Evolutionary conservation across 345 rosid species (phyloP).

Genomic region (Balakata baccata): DNA sequence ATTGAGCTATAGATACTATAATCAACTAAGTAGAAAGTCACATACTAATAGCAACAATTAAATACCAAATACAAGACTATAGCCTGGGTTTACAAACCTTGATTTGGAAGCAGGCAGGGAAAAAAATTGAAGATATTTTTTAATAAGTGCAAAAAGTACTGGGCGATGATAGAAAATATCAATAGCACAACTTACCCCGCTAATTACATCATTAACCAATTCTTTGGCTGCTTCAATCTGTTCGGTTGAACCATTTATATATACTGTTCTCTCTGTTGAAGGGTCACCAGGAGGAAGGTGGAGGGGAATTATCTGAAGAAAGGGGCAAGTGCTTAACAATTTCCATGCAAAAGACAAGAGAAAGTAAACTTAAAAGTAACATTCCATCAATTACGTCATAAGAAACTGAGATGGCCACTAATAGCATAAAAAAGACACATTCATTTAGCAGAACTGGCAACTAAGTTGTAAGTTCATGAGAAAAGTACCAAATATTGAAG

Average conservation of each 20-base stretch:
- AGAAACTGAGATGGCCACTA: not conserved
- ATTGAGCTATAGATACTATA: not conserved
- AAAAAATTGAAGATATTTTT: not conserved
- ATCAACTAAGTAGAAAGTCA: not conserved
- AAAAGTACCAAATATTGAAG: not conserved
- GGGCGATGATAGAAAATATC: not conserved
- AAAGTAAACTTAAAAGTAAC: not conserved
- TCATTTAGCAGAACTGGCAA: not conserved
- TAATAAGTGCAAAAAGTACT: not conserved
- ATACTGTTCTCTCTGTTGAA: conserved; percentile 22
- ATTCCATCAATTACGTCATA: not conserved
- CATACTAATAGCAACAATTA: not conserved
- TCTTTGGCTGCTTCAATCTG: conserved; percentile 33
- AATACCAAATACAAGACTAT: not conserved
- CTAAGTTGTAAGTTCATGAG: not conserved
- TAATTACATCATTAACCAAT: conserved; percentile 26
- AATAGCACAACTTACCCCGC: conserved; percentile 20
- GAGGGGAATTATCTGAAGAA: conserved; percentile 28
- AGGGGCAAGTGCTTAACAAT: not conserved
- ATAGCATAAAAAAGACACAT: not conserved
- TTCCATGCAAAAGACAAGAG: not conserved
- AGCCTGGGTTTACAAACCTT: not conserved
- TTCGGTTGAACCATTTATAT: conserved; percentile 27
- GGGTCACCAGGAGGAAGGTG: conserved; percentile 32
- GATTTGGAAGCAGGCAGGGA: not conserved